phyloP scores from a whole-genome alignment of 2,329 filamentous ascomycete species.

The Aspergillus sp. region DNA sequence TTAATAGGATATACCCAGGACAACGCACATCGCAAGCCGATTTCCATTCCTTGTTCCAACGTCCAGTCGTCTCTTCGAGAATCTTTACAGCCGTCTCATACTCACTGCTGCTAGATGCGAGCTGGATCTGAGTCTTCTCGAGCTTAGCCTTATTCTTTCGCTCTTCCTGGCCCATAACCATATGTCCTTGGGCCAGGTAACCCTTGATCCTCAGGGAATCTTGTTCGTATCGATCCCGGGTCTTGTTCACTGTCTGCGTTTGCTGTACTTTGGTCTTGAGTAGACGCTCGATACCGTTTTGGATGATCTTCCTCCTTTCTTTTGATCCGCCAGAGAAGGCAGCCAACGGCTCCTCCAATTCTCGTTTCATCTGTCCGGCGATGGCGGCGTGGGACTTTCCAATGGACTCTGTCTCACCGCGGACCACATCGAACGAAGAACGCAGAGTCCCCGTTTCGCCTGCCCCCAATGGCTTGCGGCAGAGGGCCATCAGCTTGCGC shows the following conservation, averaged over 20 bases:
- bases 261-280: conserved; percentile 90
- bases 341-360: conserved; percentile 84
- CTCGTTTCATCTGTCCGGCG: conserved; percentile 87
- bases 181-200: conserved; percentile 94
- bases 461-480: conserved; percentile 81
- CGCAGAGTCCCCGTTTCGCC: conserved; percentile 77
- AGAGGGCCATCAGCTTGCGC: conserved; percentile 75
- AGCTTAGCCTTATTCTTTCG: conserved; percentile 97
- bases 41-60: conserved; percentile 99
- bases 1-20: neutral
- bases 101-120: conserved; percentile 82
- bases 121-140: conserved; percentile 95
- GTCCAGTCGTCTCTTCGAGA: conserved; percentile 84
- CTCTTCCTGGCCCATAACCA: conserved; percentile 99
- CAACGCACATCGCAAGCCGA: conserved; percentile 67
- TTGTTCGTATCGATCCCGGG: conserved; percentile 90
- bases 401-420: conserved; percentile 85
- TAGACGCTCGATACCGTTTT: conserved; percentile 86
- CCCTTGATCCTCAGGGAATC: conserved; percentile 98
- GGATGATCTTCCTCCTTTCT: conserved; percentile 91
- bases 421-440: conserved; percentile 75
- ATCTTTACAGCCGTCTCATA: conserved; percentile 91
- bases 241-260: conserved; percentile 86
- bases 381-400: conserved; percentile 87
- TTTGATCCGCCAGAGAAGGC: conserved; percentile 95